Evolutionary conservation across 495 filamentous ascomycete genomes (phyloP), one percentile per base, ranked within the genome.

Genomic region (Alectoria sarmentosa): DNA sequence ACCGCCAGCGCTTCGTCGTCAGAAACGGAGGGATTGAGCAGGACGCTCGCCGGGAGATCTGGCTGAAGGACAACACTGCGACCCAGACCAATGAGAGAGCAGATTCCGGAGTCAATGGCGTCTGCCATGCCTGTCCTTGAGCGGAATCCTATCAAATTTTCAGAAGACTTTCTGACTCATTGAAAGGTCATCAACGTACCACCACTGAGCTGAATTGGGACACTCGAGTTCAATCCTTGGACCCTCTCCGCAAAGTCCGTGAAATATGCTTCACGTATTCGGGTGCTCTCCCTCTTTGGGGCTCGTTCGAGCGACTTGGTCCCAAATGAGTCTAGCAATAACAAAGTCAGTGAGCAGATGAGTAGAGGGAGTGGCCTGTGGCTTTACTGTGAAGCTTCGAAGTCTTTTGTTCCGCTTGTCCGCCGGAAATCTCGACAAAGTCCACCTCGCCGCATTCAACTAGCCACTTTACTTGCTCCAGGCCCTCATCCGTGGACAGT

Each of bases 231-330:
- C 58, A 70, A 34, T 21, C 30, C 55, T 63, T 58, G 55, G 26
- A 70, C 67, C 28, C 52, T 54, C 37, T 71, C 68, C n/a, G 65
- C 68, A 54, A 70, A 71, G 5, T 70, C 70, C 3, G 68, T 70
- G 30, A 70, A 70, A 61, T 65, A 71, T 10, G 68, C 65, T 56
- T 71, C 70, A 26, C 70, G 62, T 17, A 70, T 70, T 26, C 65
- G 48, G 14, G 70, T 68, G 23, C 55, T 66, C 39, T 69, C 58
- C 14, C 58, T 67, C 64, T 67, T 67, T 4, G 64, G 63, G 41
- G 63, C 66, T 15, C 52, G 57, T 4, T 44, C 44, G 19, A 64
- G 26, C 0, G 61, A 65, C 58, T 66, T 68, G 26, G 55, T n/a
- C 37, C 59, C 60, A 56, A 71, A 69, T 17, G 61, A 57, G 34